Conservation (phyloP, 257 asterid genomes). For the Solanum peruvianum region DNA sequence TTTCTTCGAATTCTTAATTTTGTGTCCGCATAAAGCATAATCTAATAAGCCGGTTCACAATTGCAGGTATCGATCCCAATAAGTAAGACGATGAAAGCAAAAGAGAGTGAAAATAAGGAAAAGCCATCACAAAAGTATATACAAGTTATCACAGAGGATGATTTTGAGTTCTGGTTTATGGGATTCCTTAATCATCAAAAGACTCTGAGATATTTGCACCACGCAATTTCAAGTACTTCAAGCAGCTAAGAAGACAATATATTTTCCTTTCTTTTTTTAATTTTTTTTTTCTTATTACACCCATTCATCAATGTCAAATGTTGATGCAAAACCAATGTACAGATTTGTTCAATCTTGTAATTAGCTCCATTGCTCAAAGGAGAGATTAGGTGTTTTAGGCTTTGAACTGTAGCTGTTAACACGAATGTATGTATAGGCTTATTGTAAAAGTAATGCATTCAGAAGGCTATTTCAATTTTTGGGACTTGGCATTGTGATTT, state of each 20-base stretch:
- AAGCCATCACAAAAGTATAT: conserved; percentile 32
- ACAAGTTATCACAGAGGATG: conserved; percentile 29
- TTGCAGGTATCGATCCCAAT: conserved; percentile 24
- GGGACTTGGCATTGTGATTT: background rate
- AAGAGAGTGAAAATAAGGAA: conserved; percentile 12
- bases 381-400: fast-evolving
- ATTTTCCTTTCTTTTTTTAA: no score
- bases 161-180: conserved; percentile 48
- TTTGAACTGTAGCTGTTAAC: background rate
- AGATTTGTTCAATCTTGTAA: background rate
- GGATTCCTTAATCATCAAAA: conserved; percentile 29
- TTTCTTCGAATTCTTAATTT: background rate
- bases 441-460: background rate
- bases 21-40: background rate
- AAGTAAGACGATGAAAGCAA: conserved; percentile 14
- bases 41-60: background rate
- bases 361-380: background rate
- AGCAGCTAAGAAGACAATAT: background rate
- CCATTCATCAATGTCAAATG: background rate
- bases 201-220: conserved; percentile 23
- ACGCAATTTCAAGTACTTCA: background rate
- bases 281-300: no score
- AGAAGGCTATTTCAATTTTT: background rate
- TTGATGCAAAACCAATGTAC: background rate
- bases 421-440: background rate